A percentile compares a stretch with the other conserved stretches of the same genome.
Evolutionary conservation across 768 basidiomycete species (phyloP).

Genomic region (Podaxis sp.): DNA sequence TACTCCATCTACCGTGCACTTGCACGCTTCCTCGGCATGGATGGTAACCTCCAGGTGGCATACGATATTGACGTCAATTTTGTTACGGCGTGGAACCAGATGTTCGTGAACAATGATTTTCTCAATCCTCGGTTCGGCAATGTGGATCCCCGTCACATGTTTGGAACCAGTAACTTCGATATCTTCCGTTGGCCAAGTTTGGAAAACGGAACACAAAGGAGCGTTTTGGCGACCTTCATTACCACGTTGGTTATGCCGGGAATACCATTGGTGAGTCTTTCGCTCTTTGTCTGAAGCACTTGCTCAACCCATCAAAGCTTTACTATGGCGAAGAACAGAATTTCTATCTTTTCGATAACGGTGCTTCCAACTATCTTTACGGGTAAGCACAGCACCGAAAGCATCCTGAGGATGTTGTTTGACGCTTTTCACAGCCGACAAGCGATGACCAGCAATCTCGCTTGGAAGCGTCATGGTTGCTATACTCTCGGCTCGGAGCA

Average conservation of each 20-base stretch:
- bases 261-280: constrained; percentile 59
- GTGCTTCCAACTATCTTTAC: constrained; percentile 89
- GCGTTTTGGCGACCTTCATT: constrained; percentile 75
- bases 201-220: constrained; percentile 76
- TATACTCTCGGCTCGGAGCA: constrained; percentile 87
- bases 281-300: neutral
- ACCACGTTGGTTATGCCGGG: constrained; percentile 83
- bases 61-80: constrained; percentile 84
- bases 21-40: constrained; percentile 90
- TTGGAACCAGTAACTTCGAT: constrained; percentile 91
- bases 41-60: constrained; percentile 88
- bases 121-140: constrained; percentile 60
- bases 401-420: neutral
- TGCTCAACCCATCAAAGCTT: constrained; percentile 32
- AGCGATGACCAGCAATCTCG: constrained; percentile 78
- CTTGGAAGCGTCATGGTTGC: constrained; percentile 94
- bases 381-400: constrained; percentile 43
- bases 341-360: constrained; percentile 83
- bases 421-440: constrained; percentile 60
- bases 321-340: constrained; percentile 94
- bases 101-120: constrained; percentile 87
- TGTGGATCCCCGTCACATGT: constrained; percentile 86
- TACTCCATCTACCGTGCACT: constrained; percentile 90
- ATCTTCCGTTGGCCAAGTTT: constrained; percentile 91
- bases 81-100: constrained; percentile 86